A percentile compares a stretch with the other conserved stretches of the same genome.
Evolutionary conservation across 768 basidiomycete genomes (phyloP).

Genomic region (Clitopilus passeckerianus): DNA sequence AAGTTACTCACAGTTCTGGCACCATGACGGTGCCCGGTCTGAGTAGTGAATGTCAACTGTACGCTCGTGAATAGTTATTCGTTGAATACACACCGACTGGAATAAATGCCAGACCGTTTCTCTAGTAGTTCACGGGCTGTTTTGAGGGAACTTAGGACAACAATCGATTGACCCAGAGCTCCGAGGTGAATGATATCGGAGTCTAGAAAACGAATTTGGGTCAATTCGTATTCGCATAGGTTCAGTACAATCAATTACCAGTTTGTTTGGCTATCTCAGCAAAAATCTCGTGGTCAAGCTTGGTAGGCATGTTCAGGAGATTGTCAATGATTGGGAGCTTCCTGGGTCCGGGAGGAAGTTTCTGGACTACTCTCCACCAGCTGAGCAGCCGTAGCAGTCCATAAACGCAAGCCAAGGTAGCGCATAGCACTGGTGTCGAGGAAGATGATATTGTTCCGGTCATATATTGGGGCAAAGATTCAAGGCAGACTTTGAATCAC

Average conservation of each 20-base stretch:
- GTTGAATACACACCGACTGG: slow-evolving; percentile 32
- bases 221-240: background rate
- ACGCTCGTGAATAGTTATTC: background rate
- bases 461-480: no score
- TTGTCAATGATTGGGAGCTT: slow-evolving; percentile 44
- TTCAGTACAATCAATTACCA: slow-evolving; percentile 24
- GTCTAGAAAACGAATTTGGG: slow-evolving; percentile 6
- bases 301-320: slow-evolving; percentile 35
- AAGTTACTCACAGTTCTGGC: background rate
- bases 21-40: background rate
- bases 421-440: background rate
- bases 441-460: no score
- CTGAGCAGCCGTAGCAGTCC: background rate
- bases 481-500: no score
- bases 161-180: slow-evolving; percentile 38
- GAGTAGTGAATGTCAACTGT: background rate
- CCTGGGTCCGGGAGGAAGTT: slow-evolving; percentile 42
- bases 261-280: slow-evolving; percentile 34
- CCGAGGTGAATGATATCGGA: slow-evolving; percentile 37
- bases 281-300: slow-evolving; percentile 34
- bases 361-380: background rate
- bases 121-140: slow-evolving; percentile 45
- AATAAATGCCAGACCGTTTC: slow-evolving; percentile 47
- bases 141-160: slow-evolving; percentile 44
- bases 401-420: background rate